Evolutionary conservation across 495 filamentous ascomycete species (phyloP).

Genomic region (Rhypophila decipiens): DNA sequence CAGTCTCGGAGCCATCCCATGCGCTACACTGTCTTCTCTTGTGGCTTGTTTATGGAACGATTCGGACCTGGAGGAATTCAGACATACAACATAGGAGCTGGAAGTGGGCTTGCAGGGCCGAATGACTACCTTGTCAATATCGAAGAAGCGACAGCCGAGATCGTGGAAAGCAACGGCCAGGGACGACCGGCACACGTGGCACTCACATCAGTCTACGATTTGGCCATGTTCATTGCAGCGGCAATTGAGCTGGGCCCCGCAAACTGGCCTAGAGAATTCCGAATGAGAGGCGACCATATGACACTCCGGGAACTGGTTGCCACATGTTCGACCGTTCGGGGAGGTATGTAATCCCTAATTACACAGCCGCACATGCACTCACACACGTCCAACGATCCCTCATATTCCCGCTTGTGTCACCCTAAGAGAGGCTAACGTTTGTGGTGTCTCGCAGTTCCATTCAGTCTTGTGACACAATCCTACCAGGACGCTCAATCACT

Average conservation of each 20-base stretch:
- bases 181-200: conserved; percentile 49
- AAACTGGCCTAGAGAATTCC: conserved; percentile 60
- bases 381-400: not conserved
- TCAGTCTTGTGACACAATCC: conserved; percentile 29
- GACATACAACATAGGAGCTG: conserved; percentile 45
- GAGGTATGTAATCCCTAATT: conserved; percentile 25
- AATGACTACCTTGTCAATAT: conserved; percentile 62
- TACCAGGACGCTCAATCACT: conserved; percentile 39
- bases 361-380: not conserved
- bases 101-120: conserved; percentile 41
- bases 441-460: conserved; percentile 23
- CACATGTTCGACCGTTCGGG: conserved; percentile 34
- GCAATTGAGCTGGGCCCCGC: conserved; percentile 53
- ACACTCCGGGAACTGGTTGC: conserved; percentile 45
- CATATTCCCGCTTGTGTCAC: not conserved
- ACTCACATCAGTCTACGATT: conserved; percentile 61
- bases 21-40: conserved; percentile 61
- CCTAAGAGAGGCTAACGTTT: not conserved
- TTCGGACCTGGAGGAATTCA: conserved; percentile 60
- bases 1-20: conserved; percentile 40
- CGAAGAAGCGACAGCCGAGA: conserved; percentile 47
- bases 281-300: conserved; percentile 57
- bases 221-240: conserved; percentile 58
- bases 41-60: conserved; percentile 71
- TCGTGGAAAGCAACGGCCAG: conserved; percentile 44